phyloP scores from a whole-genome alignment of 148 eudicot genomes.

The Chenopodium album region DNA sequence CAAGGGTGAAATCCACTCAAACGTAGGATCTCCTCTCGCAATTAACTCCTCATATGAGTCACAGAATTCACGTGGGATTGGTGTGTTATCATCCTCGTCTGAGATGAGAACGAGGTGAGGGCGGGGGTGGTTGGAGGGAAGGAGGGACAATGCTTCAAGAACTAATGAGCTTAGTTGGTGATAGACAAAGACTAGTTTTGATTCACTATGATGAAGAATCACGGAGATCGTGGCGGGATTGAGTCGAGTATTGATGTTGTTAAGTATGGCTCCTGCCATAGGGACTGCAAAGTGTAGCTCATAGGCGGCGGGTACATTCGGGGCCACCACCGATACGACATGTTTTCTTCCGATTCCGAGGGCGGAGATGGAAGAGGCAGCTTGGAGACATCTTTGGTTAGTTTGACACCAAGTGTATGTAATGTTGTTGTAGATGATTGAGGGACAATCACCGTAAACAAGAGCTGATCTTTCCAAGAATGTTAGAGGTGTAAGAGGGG shows the following conservation, averaged over 20 bases:
- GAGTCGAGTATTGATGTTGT: conserved; percentile 36
- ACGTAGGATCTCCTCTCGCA: conserved; percentile 15
- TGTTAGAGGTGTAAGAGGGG: conserved; percentile 37
- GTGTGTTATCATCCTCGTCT: background rate
- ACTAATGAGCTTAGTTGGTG: conserved; percentile 2
- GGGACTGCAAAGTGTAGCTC: conserved; percentile 42
- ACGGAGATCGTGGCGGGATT: conserved; percentile 15
- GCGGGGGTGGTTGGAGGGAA: conserved; percentile 7
- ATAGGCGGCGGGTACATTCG: conserved; percentile 34
- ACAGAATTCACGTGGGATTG: background rate
- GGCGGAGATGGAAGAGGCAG: conserved; percentile 31
- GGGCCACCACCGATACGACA: conserved; percentile 34
- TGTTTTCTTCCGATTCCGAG: conserved; percentile 16
- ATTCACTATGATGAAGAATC: conserved; percentile 26
- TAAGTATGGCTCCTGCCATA: conserved; percentile 36
- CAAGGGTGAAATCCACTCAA: conserved; percentile 23
- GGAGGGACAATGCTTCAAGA: conserved; percentile 16
- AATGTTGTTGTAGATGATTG: conserved; percentile 28
- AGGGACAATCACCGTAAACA: conserved; percentile 33
- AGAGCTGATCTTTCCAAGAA: conserved; percentile 41
- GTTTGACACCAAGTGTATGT: conserved; percentile 38
- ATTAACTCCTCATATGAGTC: conserved; percentile 23
- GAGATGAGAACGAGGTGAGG: conserved; percentile 16
- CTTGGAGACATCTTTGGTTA: conserved; percentile 26
- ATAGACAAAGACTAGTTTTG: conserved; percentile 25